Evolutionary conservation across 805 yeast genomes (phyloP), one percentile per base, ranked within the genome.

Genomic region (Suhomyces sp.): DNA sequence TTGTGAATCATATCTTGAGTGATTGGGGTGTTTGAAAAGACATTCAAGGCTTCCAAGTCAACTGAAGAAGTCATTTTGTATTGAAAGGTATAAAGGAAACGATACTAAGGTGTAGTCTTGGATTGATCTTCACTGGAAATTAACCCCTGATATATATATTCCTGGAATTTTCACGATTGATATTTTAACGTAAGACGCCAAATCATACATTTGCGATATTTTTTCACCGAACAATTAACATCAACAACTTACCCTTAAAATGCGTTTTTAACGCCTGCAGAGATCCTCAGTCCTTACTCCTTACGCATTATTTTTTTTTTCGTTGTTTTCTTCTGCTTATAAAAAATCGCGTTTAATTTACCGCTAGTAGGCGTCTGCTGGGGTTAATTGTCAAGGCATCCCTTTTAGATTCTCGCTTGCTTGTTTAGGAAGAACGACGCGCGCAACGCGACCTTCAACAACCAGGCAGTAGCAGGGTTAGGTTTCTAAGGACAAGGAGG

Each of bases 1-100:
- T 80, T 85, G 64, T 83, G 85, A 58, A 86, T 78, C 87, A 86
- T 85, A 57, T 85, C 89, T 60, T 84, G 87, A 10, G 88, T 79
- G 52, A 86, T 86, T 25, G 91, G 90, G 2, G 86, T 76, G 58
- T 78, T 77, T 69, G 84, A 73, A 57, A 85, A 77, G 48, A 83
- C 68, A 52, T 76, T 73, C 56, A 85, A 77, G 45, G 89, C 89
- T 71, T 85, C 67, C 53, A 68, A 54, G 49, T 71, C 75, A 45
- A 71, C 56, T 9, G 65, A 40, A 43, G 64, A 63, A 20, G 53
- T 60, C 67, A 57, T 31, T 35, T 39, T 27, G 21, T 31, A 15
- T 37, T 20, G 46, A 10, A n/a, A n/a, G 20, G 33, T n/a, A 39
- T 8, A 21, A 46, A 46, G 35, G 43, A 31, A 19, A 10, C 43